Percentiles rank a stretch among this genome's conserved stretches.
Evolutionary conservation across 164 flowering plant genomes (phyloP).

Genomic region (Stephania yunnanensis): DNA sequence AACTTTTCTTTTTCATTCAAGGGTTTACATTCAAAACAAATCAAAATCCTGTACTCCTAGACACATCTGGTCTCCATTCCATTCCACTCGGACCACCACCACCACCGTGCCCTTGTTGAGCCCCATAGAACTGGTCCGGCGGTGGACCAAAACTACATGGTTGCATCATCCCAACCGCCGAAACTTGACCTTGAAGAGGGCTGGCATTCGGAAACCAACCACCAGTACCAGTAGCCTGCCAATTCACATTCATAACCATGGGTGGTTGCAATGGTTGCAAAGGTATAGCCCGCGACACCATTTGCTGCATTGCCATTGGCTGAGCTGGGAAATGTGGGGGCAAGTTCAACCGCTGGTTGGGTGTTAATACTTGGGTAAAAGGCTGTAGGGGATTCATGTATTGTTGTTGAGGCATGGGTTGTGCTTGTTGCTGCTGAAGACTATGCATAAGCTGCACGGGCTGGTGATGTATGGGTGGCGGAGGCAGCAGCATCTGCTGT

Average conservation of each 20-base stretch:
- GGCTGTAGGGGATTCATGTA: slow-evolving; percentile 19
- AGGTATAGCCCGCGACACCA: not conserved
- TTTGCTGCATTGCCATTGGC: not conserved
- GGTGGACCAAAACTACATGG: slow-evolving; percentile 15
- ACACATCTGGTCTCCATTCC: slow-evolving; percentile 24
- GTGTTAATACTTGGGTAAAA: not conserved
- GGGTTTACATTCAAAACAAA: slow-evolving; percentile 3
- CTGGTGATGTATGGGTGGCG: not conserved
- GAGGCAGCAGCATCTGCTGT: slow-evolving; percentile 23
- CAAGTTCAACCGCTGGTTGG: not conserved
- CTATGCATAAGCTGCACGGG: slow-evolving; percentile 8
- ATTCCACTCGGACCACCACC: slow-evolving; percentile 9
- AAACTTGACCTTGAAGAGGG: slow-evolving; percentile 12
- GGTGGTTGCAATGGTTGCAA: slow-evolving; percentile 12
- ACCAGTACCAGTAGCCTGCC: not conserved
- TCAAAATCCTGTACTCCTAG: slow-evolving; percentile 30
- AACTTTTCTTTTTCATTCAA: not conserved
- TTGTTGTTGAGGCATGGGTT: slow-evolving; percentile 13
- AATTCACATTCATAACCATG: not conserved
- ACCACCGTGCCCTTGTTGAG: not conserved
- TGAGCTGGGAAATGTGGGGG: slow-evolving; percentile 8
- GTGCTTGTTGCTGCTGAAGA: slow-evolving; percentile 21
- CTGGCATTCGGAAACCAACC: slow-evolving; percentile 24
- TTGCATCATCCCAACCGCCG: slow-evolving; percentile 15
- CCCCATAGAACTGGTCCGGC: slow-evolving; percentile 25